Evolutionary conservation across 208 protist species (phyloP).

Genomic region (Trypanosoma brucei): DNA sequence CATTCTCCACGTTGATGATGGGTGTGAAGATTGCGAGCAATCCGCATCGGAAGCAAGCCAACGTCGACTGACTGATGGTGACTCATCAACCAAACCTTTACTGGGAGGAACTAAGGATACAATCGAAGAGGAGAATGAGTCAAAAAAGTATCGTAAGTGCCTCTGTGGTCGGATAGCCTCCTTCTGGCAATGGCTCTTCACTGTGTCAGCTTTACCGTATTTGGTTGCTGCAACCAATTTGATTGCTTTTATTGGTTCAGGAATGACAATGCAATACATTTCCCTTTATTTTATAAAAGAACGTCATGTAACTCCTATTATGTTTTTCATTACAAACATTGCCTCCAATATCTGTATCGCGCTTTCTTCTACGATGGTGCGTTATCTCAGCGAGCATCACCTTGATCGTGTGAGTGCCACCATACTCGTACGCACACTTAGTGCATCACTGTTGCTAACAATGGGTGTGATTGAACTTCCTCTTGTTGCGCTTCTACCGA

Average conservation of each 20-base stretch:
- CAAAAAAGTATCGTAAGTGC: neutral
- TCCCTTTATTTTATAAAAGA: slow-evolving; percentile 35
- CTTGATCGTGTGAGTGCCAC: slow-evolving; percentile 31
- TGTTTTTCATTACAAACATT: slow-evolving; percentile 30
- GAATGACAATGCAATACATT: slow-evolving; percentile 56
- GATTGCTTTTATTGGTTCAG: slow-evolving; percentile 40
- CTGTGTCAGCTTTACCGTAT: slow-evolving; percentile 33
- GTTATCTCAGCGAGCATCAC: slow-evolving; percentile 10
- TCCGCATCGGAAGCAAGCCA: too few species aligned
- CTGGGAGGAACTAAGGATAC: too few species aligned
- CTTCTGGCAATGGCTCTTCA: slow-evolving; percentile 6
- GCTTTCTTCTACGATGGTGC: slow-evolving; percentile 14
- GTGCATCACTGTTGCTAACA: slow-evolving; percentile 21
- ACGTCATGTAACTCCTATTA: slow-evolving; percentile 20
- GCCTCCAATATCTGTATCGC: slow-evolving; percentile 26
- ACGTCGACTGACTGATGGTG: too few species aligned
- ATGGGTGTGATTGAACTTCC: neutral
- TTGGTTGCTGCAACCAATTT: slow-evolving; percentile 46
- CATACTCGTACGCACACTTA: slow-evolving; percentile 27
- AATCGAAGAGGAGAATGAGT: neutral
- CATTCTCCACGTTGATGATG: slow-evolving; percentile 3
- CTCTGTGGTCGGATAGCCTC: neutral
- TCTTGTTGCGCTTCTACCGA: slow-evolving; percentile 10
- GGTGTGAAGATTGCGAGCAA: too few species aligned
- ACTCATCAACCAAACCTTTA: too few species aligned